Evolutionary conservation across 2,329 filamentous ascomycete genomes (phyloP).

Genomic region (Neofusicoccum ribis): DNA sequence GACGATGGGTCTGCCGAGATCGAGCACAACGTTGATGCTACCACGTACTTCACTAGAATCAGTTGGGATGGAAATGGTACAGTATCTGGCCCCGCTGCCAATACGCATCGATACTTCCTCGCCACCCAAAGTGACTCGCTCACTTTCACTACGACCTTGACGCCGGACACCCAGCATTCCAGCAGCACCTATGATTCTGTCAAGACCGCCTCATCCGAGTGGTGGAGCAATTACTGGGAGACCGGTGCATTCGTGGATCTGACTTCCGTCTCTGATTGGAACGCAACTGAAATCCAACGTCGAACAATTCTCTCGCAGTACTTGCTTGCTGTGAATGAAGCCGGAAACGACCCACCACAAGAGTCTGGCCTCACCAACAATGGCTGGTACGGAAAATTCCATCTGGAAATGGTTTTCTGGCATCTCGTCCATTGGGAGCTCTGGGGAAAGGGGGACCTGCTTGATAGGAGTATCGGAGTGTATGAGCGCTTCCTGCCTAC

Average conservation of each 20-base stretch:
- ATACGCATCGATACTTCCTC: conserved; percentile 49
- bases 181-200: conserved; percentile 27
- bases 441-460: conserved; percentile 50
- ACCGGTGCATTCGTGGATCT: conserved; percentile 55
- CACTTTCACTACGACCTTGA: conserved; percentile 29
- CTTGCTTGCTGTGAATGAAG: conserved; percentile 54
- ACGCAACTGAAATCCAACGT: conserved; percentile 54
- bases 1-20: conserved; percentile 40
- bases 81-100: conserved; percentile 36
- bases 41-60: conserved; percentile 45
- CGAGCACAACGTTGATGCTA: conserved; percentile 46
- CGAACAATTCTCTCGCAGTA: conserved; percentile 57
- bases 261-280: conserved; percentile 39
- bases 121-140: conserved; percentile 29
- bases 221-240: conserved; percentile 55
- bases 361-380: conserved; percentile 54
- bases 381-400: conserved; percentile 60
- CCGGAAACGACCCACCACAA: conserved; percentile 51
- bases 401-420: conserved; percentile 58
- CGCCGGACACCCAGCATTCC: conserved; percentile 25
- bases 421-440: conserved; percentile 53
- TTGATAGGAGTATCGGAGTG: conserved; percentile 49
- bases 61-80: conserved; percentile 40
- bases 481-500: conserved; percentile 50
- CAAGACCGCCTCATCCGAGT: conserved; percentile 36